A percentile compares a stretch with the other conserved stretches of the same genome.
Conservation (phyloP, 164 flowering plant genomes). For the Vitis labrusca region DNA sequence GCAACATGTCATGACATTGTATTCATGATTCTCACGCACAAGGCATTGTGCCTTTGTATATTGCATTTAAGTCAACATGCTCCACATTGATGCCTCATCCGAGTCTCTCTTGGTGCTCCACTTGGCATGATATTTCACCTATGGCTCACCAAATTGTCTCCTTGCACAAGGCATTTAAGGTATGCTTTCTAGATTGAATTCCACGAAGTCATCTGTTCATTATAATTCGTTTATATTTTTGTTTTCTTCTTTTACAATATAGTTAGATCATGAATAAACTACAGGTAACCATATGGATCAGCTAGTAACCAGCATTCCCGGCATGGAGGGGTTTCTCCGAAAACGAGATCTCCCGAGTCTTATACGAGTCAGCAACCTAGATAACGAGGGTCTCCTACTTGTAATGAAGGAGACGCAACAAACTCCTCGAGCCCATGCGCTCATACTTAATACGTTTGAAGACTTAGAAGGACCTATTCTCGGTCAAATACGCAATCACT, state of each 20-base stretch:
- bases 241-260: neutral
- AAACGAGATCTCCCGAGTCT: conserved; percentile 44
- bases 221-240: no score
- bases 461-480: conserved; percentile 33
- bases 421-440: conserved; percentile 15
- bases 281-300: conserved; percentile 40
- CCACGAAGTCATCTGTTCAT: neutral
- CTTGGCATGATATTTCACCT: no score
- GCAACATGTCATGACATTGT: no score
- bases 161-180: conserved; percentile 5
- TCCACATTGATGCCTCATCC: no score
- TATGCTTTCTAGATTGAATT: neutral
- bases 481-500: conserved; percentile 12
- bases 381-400: neutral
- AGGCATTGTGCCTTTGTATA: no score
- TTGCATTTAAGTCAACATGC: no score
- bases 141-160: no score
- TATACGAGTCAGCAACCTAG: conserved; percentile 14
- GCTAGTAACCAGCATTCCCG: conserved; percentile 22
- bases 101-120: no score
- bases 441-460: conserved; percentile 47
- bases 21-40: no score
- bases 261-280: neutral
- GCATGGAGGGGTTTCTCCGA: conserved; percentile 39
- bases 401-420: neutral